Evolutionary conservation across 306 rosid species (phyloP).

Genomic region (Medicago truncatula): DNA sequence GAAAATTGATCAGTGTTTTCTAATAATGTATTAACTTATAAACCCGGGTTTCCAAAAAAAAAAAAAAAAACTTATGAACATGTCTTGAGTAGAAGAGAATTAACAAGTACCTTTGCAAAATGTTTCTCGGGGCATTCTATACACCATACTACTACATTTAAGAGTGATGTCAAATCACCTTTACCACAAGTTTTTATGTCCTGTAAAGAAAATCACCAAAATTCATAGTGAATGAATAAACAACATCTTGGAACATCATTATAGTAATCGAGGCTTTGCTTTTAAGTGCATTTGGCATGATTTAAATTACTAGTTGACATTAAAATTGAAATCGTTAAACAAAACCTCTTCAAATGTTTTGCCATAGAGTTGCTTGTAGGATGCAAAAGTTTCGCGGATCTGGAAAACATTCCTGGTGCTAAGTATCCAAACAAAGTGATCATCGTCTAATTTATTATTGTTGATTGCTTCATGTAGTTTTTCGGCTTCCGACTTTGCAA

Average conservation of each 20-base stretch:
- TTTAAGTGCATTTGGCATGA: background rate
- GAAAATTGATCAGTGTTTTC: background rate
- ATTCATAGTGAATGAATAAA: background rate
- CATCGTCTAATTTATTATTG: conserved; percentile 64
- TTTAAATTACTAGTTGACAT: background rate
- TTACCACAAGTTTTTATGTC: conserved; percentile 62
- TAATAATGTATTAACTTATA: conserved; percentile 14
- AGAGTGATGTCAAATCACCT: conserved; percentile 64
- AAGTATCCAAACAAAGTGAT: conserved; percentile 69
- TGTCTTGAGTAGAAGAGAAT: conserved; percentile 15
- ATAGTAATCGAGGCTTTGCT: background rate
- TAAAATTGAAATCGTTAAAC: conserved; percentile 23
- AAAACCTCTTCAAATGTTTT: conserved; percentile 69
- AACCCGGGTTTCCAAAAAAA: background rate
- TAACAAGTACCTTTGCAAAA: conserved; percentile 76
- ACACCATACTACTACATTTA: conserved; percentile 61
- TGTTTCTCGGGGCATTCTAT: conserved; percentile 77
- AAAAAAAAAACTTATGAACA: background rate
- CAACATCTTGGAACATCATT: too few relatives aligned
- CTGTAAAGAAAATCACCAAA: conserved; percentile 51
- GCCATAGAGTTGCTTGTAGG: conserved; percentile 67
- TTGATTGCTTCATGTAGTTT: conserved; percentile 69
- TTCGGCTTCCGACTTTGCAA: conserved; percentile 68
- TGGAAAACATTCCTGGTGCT: conserved; percentile 86
- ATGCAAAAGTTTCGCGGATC: conserved; percentile 77